Base-by-base conservation (phyloP, 2,329 filamentous ascomycete species). In the Blumeriella jaapii region DNA sequence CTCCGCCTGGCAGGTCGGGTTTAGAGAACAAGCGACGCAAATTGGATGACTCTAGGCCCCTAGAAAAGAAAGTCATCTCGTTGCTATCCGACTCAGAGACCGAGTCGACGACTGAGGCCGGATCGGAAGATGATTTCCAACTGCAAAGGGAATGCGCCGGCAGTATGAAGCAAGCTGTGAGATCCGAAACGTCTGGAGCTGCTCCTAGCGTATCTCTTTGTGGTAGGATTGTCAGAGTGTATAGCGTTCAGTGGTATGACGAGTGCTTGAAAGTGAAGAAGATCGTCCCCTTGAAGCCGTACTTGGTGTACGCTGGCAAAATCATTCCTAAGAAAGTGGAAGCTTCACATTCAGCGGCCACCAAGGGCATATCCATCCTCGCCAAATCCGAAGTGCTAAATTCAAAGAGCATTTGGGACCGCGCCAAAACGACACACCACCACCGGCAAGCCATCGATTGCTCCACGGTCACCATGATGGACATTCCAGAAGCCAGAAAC, bases 161-260 rank as follows among this genome's bases (percentile, higher is more conserved):
- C n/a, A n/a, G n/a, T n/a, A n/a, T n/a, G n/a, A n/a, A n/a, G n/a
- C n/a, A n/a, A n/a, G n/a, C n/a, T n/a, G n/a, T n/a, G n/a, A n/a
- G n/a, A n/a, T n/a, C n/a, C n/a, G n/a, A n/a, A n/a, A n/a, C n/a
- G n/a, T n/a, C n/a, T n/a, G n/a, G n/a, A n/a, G n/a, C n/a, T n/a
- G n/a, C n/a, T n/a, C n/a, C n/a, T n/a, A n/a, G n/a, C n/a, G n/a
- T n/a, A n/a, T n/a, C n/a, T n/a, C n/a, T n/a, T n/a, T n/a, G n/a
- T n/a, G n/a, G n/a, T 10, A 39, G 52, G 17, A 57, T 49, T 2
- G 48, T 74, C 30, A 66, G 63, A 40, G 71, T 80, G 1, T 61
- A 77, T n/a, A 71, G 64, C 42, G 54, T 79, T 0, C 53, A 61
- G 2, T 80, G 75, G 75, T 63, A 77, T 16, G 61, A 58, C 3